Percentiles rank a stretch among this genome's conserved stretches.
These are phyloP conservation scores for Aspergillus carlsbadensis DNA, from an alignment of 495 filamentous ascomycete genomes.

Conservation along the genomic window DNA sequence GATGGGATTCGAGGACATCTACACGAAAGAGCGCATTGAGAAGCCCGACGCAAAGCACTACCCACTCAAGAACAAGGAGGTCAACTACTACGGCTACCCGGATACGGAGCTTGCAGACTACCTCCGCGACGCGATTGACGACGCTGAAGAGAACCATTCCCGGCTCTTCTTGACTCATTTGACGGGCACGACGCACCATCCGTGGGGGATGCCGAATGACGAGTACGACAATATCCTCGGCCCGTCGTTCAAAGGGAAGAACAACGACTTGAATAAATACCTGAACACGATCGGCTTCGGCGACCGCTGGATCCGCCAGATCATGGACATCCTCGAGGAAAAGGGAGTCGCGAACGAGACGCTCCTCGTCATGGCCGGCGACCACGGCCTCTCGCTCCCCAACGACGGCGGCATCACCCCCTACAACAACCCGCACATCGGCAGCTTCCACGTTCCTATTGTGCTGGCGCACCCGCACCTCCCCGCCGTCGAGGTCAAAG, in stretches of 20 bases:
- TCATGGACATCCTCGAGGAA: constrained; percentile 45
- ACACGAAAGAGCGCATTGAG: constrained; percentile 42
- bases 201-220: constrained; percentile 39
- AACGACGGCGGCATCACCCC: constrained; percentile 45
- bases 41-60: constrained; percentile 36
- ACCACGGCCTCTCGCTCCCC: constrained; percentile 45
- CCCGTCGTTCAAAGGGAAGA: constrained; percentile 17
- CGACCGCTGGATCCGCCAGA: constrained; percentile 46
- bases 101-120: constrained; percentile 47
- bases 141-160: constrained; percentile 39
- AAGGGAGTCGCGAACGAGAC: constrained; percentile 50
- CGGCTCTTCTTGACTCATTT: constrained; percentile 50
- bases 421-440: constrained; percentile 51
- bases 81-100: constrained; percentile 52
- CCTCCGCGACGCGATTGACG: constrained; percentile 45
- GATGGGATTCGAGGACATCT: constrained; percentile 40
- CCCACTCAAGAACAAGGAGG: constrained; percentile 34
- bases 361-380: constrained; percentile 49
- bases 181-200: constrained; percentile 51
- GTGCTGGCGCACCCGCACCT: constrained; percentile 48
- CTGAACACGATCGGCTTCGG: constrained; percentile 42
- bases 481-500: constrained; percentile 40
- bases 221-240: constrained; percentile 33
- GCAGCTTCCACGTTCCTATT: constrained; percentile 51
- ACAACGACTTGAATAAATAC: constrained; percentile 39